A percentile compares a stretch with the other conserved stretches of the same genome.
Conservation (phyloP, 305 asterid species). For the Coffea humblotiana region DNA sequence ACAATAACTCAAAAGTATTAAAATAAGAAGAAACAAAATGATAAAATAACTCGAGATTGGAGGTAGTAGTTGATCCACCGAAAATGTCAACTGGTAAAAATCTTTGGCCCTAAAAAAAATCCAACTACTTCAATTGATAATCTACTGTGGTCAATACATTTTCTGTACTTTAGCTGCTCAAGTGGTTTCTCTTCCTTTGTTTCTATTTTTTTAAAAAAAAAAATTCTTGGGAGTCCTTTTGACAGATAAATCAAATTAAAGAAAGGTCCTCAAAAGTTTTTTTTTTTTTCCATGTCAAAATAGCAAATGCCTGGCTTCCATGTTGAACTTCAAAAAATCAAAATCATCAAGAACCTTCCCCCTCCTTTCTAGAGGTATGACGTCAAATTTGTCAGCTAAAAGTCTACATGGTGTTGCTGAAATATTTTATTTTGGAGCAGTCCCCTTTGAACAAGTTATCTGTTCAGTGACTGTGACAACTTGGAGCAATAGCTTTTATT, state of each 20-base stretch:
- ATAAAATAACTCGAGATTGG: neutral
- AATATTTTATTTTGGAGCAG: no score
- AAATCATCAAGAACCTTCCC: neutral
- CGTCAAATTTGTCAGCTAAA: no score
- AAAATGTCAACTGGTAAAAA: neutral
- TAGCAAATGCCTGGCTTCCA: neutral
- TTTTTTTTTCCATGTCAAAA: neutral
- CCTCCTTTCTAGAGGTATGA: no score
- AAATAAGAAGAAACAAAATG: neutral
- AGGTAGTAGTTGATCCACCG: neutral
- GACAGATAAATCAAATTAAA: no score
- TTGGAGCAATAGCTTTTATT: neutral
- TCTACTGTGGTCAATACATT: neutral
- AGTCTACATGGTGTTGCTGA: no score
- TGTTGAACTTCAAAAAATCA: neutral
- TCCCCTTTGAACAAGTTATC: no score
- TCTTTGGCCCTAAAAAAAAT: neutral
- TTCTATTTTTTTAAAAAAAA: neutral
- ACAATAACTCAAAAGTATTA: no score
- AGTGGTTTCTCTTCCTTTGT: neutral
- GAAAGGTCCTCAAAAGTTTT: neutral
- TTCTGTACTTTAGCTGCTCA: neutral
- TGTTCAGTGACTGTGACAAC: neutral
- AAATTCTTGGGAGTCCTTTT: neutral
- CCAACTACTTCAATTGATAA: neutral